Percentiles rank a stretch among this genome's conserved stretches.
Evolutionary conservation across 2,329 filamentous ascomycete genomes (phyloP).

Genomic region (Lachnellula arida): DNA sequence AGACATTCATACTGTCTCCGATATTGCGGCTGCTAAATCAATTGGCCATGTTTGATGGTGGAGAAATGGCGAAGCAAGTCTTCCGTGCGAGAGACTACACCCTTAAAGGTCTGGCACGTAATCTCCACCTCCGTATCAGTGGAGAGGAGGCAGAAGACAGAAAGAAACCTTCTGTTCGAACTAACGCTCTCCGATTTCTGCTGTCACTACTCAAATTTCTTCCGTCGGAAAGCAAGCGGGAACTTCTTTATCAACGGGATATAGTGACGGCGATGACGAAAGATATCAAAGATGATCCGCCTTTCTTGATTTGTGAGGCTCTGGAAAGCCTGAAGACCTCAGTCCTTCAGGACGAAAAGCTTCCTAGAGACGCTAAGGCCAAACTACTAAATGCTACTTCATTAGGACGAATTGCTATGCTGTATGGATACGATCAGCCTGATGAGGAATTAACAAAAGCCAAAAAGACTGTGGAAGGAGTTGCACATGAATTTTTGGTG

Average conservation of each 20-base stretch:
- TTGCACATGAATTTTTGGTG: slow-evolving; percentile 71
- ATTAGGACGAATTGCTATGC: slow-evolving; percentile 64
- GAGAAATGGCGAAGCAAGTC: slow-evolving; percentile 69
- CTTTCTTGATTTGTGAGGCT: slow-evolving; percentile 70
- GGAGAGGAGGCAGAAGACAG: slow-evolving; percentile 58
- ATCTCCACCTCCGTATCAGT: slow-evolving; percentile 65
- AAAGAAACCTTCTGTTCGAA: slow-evolving; percentile 72
- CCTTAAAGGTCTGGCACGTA: slow-evolving; percentile 73
- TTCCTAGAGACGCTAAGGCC: slow-evolving; percentile 70
- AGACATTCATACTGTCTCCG: slow-evolving; percentile 85
- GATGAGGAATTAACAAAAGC: slow-evolving; percentile 42
- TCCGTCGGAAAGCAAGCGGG: slow-evolving; percentile 70
- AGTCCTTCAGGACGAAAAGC: slow-evolving; percentile 68
- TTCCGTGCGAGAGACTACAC: slow-evolving; percentile 76
- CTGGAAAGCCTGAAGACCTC: slow-evolving; percentile 64
- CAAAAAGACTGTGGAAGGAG: slow-evolving; percentile 56
- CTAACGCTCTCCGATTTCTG: slow-evolving; percentile 77
- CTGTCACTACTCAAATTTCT: slow-evolving; percentile 75
- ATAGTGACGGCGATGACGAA: slow-evolving; percentile 68
- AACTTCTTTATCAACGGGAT: slow-evolving; percentile 72
- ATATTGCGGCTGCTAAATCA: slow-evolving; percentile 82
- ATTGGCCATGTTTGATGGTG: slow-evolving; percentile 80
- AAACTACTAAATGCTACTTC: slow-evolving; percentile 71
- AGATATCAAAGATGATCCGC: slow-evolving; percentile 71
- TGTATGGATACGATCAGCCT: slow-evolving; percentile 57